Percentiles rank a stretch among this genome's conserved stretches.
Evolutionary conservation across 805 yeast genomes (phyloP).

Genomic region (Zygosaccharomyces bisporus): DNA sequence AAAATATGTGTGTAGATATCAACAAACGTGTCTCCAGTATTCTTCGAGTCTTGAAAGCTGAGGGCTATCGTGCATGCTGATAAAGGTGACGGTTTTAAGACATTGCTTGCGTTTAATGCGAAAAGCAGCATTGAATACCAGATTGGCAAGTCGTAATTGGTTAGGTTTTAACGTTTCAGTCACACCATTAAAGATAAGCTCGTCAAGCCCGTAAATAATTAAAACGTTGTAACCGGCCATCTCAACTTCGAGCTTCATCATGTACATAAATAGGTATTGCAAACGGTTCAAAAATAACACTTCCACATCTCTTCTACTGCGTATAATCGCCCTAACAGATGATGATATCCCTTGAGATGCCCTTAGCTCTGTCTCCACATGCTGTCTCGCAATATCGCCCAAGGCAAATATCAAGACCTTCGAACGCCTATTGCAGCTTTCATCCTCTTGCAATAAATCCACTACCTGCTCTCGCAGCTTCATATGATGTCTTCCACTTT

Average conservation of each 20-base stretch:
- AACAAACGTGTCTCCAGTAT: slow-evolving; percentile 30
- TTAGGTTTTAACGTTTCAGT: slow-evolving; percentile 5
- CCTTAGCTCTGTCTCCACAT: slow-evolving; percentile 22
- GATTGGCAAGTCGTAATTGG: slow-evolving; percentile 21
- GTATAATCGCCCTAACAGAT: slow-evolving; percentile 17
- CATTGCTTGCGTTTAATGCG: slow-evolving; percentile 22
- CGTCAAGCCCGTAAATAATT: slow-evolving; percentile 32
- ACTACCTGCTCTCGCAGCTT: slow-evolving; percentile 9
- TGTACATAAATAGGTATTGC: slow-evolving; percentile 35
- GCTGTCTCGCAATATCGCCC: slow-evolving; percentile 25
- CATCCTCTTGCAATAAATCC: slow-evolving; percentile 10
- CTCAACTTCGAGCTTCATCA: slow-evolving; percentile 32
- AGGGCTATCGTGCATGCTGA: slow-evolving; percentile 12
- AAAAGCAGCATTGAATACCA: slow-evolving; percentile 25
- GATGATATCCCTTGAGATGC: slow-evolving; percentile 17
- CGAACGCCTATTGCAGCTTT: slow-evolving; percentile 5
- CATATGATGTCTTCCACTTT: background rate
- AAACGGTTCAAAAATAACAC: slow-evolving; percentile 31
- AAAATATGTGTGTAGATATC: slow-evolving; percentile 12
- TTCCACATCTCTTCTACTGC: slow-evolving; percentile 19
- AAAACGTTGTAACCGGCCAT: slow-evolving; percentile 21
- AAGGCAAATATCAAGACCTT: slow-evolving; percentile 27
- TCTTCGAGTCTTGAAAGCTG: slow-evolving; percentile 18
- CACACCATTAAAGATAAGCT: background rate
- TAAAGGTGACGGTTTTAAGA: slow-evolving; percentile 14